Percentiles rank a stretch among this genome's conserved stretches.
These are phyloP conservation scores for Colletotrichum sp. DNA, from an alignment of 2,329 filamentous ascomycete species.

Conservation along the genomic window DNA sequence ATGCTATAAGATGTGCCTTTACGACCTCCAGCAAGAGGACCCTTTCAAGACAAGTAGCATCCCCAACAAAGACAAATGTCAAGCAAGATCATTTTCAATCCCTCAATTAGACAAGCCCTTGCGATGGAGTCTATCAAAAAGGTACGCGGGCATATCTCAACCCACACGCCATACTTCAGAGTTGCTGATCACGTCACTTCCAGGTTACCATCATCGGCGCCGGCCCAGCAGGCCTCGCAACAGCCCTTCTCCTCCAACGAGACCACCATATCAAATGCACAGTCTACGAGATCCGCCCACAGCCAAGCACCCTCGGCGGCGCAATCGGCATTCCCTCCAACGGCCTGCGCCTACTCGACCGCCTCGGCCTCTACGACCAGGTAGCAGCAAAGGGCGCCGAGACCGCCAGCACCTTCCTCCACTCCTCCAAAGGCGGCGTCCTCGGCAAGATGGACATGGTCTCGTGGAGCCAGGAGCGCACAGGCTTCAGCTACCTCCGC, in stretches of 20 bases:
- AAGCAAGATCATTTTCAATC: not conserved
- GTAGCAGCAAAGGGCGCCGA: not conserved
- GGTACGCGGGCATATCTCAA: not conserved
- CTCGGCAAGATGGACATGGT: conserved; percentile 6
- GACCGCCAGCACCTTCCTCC: not conserved
- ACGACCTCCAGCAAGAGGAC: not conserved
- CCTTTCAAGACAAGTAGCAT: not conserved
- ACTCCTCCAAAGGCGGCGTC: not conserved
- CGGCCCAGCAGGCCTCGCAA: conserved; percentile 32
- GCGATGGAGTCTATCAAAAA: not conserved
- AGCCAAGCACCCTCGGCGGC: not conserved
- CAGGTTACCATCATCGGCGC: conserved; percentile 6
- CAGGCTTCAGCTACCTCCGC: conserved; percentile 8
- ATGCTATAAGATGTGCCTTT: not conserved
- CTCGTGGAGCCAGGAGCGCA: not conserved
- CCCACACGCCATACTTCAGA: not conserved
- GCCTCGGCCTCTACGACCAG: not conserved
- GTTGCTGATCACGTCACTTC: not conserved
- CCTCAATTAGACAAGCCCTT: not conserved
- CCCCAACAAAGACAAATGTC: not conserved
- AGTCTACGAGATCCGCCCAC: conserved; percentile 6
- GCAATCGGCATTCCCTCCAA: conserved; percentile 10
- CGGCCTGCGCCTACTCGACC: not conserved
- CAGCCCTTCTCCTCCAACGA: conserved; percentile 1
- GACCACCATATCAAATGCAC: not conserved